Percentiles rank a stretch among this genome's conserved stretches.
Evolutionary conservation across 139 green algal species (phyloP).

Genomic region (Coelastrella sp.): DNA sequence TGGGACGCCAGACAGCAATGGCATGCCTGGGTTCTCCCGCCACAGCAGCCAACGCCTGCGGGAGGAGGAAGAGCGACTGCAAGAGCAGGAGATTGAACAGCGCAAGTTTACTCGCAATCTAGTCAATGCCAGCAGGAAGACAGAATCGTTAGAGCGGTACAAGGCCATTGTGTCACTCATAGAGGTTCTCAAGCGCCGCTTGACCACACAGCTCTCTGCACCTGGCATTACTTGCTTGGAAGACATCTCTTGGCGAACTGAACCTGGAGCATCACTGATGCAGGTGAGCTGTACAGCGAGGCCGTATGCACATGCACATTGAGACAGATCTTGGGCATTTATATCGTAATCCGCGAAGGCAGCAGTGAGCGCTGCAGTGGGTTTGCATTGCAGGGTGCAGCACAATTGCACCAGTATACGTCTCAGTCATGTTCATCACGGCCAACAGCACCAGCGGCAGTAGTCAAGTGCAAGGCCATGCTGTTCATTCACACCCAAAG

Average conservation of each 20-base stretch:
- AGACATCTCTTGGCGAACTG: background rate
- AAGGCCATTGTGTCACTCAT: constrained; percentile 47
- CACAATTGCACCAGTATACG: background rate
- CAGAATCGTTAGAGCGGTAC: constrained; percentile 42
- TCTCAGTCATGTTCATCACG: background rate
- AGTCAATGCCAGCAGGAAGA: background rate
- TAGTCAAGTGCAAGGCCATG: too few species aligned
- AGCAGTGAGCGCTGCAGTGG: background rate
- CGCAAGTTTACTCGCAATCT: constrained; percentile 40
- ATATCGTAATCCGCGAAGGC: too few species aligned
- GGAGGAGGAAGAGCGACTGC: background rate
- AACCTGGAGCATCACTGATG: background rate
- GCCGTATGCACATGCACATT: too few species aligned
- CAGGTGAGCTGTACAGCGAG: background rate
- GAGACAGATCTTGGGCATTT: too few species aligned
- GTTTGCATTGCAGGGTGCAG: background rate
- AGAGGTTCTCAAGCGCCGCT: constrained; percentile 26
- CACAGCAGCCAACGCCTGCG: background rate
- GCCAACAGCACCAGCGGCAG: too few species aligned
- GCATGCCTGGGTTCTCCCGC: background rate
- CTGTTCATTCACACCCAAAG: too few species aligned
- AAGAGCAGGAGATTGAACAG: background rate
- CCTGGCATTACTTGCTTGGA: background rate
- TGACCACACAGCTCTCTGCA: background rate
- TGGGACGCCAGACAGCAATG: background rate